Percentiles rank a stretch among this genome's conserved stretches.
These are phyloP conservation scores for Pecoramyces ruminantium DNA, from an alignment of 192 early-diverging fungal species.

Conservation along the genomic window DNA sequence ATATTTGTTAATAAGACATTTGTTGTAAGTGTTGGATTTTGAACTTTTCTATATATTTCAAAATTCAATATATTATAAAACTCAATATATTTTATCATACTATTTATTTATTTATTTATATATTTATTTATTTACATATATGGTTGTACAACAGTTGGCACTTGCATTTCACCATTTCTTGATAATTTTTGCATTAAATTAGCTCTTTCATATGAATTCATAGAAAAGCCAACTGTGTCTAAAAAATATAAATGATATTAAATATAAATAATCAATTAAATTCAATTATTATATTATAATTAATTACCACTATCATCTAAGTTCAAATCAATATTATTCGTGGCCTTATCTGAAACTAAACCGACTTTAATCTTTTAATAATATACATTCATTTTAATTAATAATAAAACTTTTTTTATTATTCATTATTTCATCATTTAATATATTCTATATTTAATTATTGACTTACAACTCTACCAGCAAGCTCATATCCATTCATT, in stretches of 20 bases:
- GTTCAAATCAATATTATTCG: constrained; percentile 11
- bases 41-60: constrained; percentile 20
- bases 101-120: too few species aligned
- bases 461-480: constrained; percentile 39
- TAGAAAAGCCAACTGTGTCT: constrained; percentile 37
- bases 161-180: constrained; percentile 14
- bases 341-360: constrained; percentile 46
- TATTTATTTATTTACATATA: background rate
- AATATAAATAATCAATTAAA: too few species aligned
- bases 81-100: too few species aligned
- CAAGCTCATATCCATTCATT: constrained; percentile 70
- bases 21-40: constrained; percentile 30
- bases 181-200: constrained; percentile 73
- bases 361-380: constrained; percentile 66
- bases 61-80: too few species aligned
- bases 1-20: constrained; percentile 66
- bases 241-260: too few species aligned
- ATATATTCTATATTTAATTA: background rate
- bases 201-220: constrained; percentile 50
- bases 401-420: too few species aligned
- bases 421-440: too few species aligned
- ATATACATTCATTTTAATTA: too few species aligned
- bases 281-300: too few species aligned
- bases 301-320: background rate
- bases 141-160: constrained; percentile 5